These are phyloP conservation scores for Kazachstania africana DNA, from an alignment of 805 yeast genomes.

Conservation along the genomic window DNA sequence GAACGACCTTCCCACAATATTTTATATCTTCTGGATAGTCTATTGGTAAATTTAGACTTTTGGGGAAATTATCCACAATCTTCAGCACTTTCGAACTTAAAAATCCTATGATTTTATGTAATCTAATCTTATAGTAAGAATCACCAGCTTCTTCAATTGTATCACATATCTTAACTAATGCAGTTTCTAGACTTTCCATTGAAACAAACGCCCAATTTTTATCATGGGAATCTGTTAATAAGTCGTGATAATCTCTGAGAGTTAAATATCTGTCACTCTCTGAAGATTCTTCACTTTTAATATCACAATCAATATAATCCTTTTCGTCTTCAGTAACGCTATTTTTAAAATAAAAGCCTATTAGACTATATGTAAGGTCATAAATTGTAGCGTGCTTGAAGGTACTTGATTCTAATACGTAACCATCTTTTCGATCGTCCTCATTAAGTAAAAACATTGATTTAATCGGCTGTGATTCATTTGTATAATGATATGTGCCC, in stretches of 20 bases:
- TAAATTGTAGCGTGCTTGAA: slow-evolving; percentile 10
- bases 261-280: slow-evolving; percentile 15
- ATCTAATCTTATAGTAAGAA: slow-evolving; percentile 33
- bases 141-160: slow-evolving; percentile 34
- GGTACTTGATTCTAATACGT: slow-evolving; percentile 10
- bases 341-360: slow-evolving; percentile 14
- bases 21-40: slow-evolving; percentile 26
- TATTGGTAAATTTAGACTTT: slow-evolving; percentile 23
- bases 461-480: slow-evolving; percentile 15
- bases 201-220: slow-evolving; percentile 15
- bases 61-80: slow-evolving; percentile 31
- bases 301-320: slow-evolving; percentile 7
- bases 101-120: slow-evolving; percentile 28
- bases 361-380: slow-evolving; percentile 19
- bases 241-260: slow-evolving; percentile 24
- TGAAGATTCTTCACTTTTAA: too few species aligned
- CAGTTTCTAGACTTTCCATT: slow-evolving; percentile 8
- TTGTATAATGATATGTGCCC: slow-evolving; percentile 18
- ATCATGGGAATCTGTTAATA: slow-evolving; percentile 22
- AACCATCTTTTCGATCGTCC: slow-evolving; percentile 14
- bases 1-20: slow-evolving; percentile 25
- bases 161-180: slow-evolving; percentile 30
- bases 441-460: slow-evolving; percentile 17
- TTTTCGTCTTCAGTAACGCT: slow-evolving; percentile 8
- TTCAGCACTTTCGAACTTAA: slow-evolving; percentile 29